These are phyloP conservation scores for Hypoxylon sp. DNA, from an alignment of 2,329 filamentous ascomycete species.

Conservation along the genomic window DNA sequence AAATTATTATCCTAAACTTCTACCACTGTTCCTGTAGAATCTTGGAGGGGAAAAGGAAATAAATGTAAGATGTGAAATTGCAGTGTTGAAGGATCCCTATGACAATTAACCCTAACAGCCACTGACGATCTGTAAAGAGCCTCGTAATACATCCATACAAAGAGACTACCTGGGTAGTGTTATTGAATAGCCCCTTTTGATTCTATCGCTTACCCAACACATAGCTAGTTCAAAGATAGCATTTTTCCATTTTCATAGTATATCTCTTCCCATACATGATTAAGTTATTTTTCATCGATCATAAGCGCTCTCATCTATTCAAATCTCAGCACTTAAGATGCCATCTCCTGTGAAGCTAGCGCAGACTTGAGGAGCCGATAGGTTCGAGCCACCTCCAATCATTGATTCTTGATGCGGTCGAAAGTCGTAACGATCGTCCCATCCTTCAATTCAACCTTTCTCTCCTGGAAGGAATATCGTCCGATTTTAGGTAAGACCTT, in stretches of 20 bases:
- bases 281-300: background rate
- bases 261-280: background rate
- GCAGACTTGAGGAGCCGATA: background rate
- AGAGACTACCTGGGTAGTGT: no score
- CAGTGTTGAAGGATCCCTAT: no score
- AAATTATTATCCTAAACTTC: no score
- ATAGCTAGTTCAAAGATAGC: background rate
- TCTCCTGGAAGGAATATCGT: conserved; percentile 9
- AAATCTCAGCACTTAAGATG: background rate
- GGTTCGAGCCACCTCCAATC: background rate
- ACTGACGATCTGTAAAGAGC: no score
- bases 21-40: no score
- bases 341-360: background rate
- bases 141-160: no score
- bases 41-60: no score
- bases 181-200: no score
- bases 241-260: background rate
- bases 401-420: conserved; percentile 8
- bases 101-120: no score
- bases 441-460: conserved; percentile 15
- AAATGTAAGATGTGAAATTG: no score
- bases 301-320: background rate
- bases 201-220: no score
- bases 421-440: conserved; percentile 12
- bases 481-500: conserved; percentile 6